Evolutionary conservation across 148 eudicot genomes (phyloP).

Genomic region (Polygonum maritimum): DNA sequence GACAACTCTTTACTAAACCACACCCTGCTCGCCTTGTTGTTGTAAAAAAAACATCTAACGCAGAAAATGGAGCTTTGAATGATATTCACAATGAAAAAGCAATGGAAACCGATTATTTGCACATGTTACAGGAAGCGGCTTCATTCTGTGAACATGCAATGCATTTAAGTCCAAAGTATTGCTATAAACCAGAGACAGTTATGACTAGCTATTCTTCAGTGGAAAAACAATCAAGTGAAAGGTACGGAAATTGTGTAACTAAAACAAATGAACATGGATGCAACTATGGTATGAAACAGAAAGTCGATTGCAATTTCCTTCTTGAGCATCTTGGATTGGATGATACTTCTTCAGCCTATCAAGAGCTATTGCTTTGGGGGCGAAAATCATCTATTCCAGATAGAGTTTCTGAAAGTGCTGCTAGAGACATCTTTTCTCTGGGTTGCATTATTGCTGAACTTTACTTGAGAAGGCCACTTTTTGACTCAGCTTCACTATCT

Average conservation of each 20-base stretch:
- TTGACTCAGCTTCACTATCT: constrained; percentile 52
- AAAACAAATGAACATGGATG: constrained; percentile 15
- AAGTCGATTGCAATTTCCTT: constrained; percentile 40
- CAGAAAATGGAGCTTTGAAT: constrained; percentile 8
- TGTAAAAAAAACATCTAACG: constrained; percentile 16
- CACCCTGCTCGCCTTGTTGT: constrained; percentile 62
- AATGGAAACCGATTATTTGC: constrained; percentile 33
- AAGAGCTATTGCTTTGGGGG: constrained; percentile 70
- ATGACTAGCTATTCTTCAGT: constrained; percentile 18
- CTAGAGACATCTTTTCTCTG: constrained; percentile 71
- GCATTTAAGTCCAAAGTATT: constrained; percentile 65
- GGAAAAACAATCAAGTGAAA: constrained; percentile 22
- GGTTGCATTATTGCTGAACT: constrained; percentile 95
- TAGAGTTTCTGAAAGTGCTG: constrained; percentile 31
- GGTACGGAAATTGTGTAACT: constrained; percentile 12
- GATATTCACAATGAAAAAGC: constrained; percentile 16
- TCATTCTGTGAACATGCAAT: constrained; percentile 70
- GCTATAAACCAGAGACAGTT: constrained; percentile 17
- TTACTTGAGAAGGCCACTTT: constrained; percentile 73
- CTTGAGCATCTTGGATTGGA: constrained; percentile 65
- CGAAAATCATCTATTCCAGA: constrained; percentile 33
- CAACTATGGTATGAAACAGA: constrained; percentile 16
- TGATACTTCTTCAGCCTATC: constrained; percentile 56
- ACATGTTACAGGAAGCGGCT: constrained; percentile 55
- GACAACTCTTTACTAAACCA: constrained; percentile 80